Percentiles rank a stretch among this genome's conserved stretches.
phyloP scores from a whole-genome alignment of 805 yeast genomes.

The Ogataea corticis region DNA sequence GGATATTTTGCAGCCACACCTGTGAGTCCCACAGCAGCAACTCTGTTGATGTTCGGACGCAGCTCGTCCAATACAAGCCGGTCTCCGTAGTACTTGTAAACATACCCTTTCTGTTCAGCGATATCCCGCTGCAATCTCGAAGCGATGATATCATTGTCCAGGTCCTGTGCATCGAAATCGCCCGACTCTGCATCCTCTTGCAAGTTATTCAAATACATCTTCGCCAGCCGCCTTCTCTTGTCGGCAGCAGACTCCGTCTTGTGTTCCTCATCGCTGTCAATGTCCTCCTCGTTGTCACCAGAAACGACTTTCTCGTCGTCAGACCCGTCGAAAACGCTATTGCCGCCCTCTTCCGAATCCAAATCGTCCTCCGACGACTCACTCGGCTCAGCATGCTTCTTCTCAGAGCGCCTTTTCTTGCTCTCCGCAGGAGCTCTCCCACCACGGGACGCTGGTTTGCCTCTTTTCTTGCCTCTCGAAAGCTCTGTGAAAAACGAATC shows the following conservation, averaged over 20 bases:
- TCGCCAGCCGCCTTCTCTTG: conserved; percentile 90
- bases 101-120: conserved; percentile 83
- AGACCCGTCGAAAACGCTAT: conserved; percentile 32
- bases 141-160: conserved; percentile 83
- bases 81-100: conserved; percentile 67
- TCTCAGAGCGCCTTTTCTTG: conserved; percentile 15
- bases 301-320: conserved; percentile 25
- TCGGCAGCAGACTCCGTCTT: conserved; percentile 84
- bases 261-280: conserved; percentile 71
- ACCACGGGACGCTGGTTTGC: conserved; percentile 22
- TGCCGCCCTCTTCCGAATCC: conserved; percentile 39
- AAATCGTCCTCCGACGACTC: conserved; percentile 28
- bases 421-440: conserved; percentile 19
- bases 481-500: conserved; percentile 69
- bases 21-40: conserved; percentile 62
- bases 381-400: conserved; percentile 11
- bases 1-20: conserved; percentile 57
- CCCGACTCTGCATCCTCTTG: conserved; percentile 53
- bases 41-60: conserved; percentile 48
- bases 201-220: conserved; percentile 82
- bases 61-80: conserved; percentile 45
- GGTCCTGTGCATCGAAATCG: conserved; percentile 84
- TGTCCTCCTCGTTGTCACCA: conserved; percentile 40
- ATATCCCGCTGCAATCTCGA: conserved; percentile 83
- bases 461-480: conserved; percentile 46